phyloP scores from a whole-genome alignment of 495 filamentous ascomycete species.

The Neurospora sp. region DNA sequence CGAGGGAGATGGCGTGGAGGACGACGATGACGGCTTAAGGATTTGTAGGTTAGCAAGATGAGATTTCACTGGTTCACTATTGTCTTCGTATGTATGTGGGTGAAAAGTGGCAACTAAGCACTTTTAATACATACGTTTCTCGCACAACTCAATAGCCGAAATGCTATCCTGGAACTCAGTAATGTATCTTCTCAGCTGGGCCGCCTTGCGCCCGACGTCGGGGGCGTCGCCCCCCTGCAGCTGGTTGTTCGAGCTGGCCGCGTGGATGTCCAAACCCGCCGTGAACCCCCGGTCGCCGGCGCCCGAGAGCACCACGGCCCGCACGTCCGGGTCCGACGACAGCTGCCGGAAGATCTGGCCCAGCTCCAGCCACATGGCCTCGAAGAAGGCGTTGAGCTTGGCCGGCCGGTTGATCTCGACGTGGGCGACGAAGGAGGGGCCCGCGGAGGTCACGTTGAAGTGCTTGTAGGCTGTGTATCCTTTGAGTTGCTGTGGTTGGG shows the following conservation, averaged over 20 bases:
- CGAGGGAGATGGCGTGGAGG: constrained; percentile 71
- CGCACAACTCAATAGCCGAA: constrained; percentile 66
- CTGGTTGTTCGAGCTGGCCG: constrained; percentile 37
- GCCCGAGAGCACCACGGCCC: constrained; percentile 72
- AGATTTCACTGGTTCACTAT: background rate
- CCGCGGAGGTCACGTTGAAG: constrained; percentile 68
- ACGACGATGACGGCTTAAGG: constrained; percentile 64
- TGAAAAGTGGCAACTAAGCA: background rate
- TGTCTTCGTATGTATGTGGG: background rate
- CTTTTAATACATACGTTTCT: constrained; percentile 54
- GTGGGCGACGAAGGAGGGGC: constrained; percentile 61
- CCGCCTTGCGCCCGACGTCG: constrained; percentile 62
- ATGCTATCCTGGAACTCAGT: constrained; percentile 71
- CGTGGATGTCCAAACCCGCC: constrained; percentile 70
- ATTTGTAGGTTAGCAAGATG: background rate
- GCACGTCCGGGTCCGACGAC: constrained; percentile 60
- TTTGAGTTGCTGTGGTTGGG: constrained; percentile 8
- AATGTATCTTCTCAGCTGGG: constrained; percentile 54
- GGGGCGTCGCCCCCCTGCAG: constrained; percentile 13
- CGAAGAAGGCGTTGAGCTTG: constrained; percentile 86
- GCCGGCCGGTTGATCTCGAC: constrained; percentile 86
- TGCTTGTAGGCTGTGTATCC: constrained; percentile 46
- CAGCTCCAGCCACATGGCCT: constrained; percentile 86
- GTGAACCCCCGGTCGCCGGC: constrained; percentile 81
- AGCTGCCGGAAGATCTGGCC: constrained; percentile 61